Evolutionary conservation across 495 filamentous ascomycete species (phyloP).

Genomic region (Penicillium macrosclerotiorum): DNA sequence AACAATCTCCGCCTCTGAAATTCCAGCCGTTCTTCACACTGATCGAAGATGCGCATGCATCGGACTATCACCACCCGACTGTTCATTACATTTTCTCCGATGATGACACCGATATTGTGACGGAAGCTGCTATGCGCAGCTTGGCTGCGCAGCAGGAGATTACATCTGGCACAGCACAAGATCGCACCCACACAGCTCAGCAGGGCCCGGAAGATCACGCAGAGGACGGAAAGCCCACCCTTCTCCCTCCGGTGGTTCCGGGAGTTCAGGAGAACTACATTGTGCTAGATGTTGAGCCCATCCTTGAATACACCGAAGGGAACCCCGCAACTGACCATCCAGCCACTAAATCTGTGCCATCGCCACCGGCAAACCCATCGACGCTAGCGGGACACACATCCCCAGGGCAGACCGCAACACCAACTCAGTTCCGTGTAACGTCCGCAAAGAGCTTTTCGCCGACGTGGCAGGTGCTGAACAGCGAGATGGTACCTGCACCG

Average conservation of each 20-base stretch:
- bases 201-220: slow-evolving; percentile 11
- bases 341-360: slow-evolving; percentile 19
- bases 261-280: slow-evolving; percentile 44
- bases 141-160: slow-evolving; percentile 35
- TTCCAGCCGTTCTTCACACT: slow-evolving; percentile 56
- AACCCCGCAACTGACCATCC: slow-evolving; percentile 1
- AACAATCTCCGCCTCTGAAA: slow-evolving; percentile 15
- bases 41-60: slow-evolving; percentile 45
- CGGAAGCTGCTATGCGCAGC: slow-evolving; percentile 48
- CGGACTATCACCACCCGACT: slow-evolving; percentile 66
- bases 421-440: slow-evolving; percentile 37
- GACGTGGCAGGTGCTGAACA: slow-evolving; percentile 54
- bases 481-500: slow-evolving; percentile 51
- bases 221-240: slow-evolving; percentile 20
- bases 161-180: slow-evolving; percentile 13
- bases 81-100: slow-evolving; percentile 91
- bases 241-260: slow-evolving; percentile 39
- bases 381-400: not conserved
- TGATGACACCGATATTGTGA: slow-evolving; percentile 65
- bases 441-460: slow-evolving; percentile 49
- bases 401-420: slow-evolving; percentile 32
- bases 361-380: slow-evolving; percentile 15
- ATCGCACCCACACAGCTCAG: slow-evolving; percentile 9
- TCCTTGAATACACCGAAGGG: slow-evolving; percentile 2
- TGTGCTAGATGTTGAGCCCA: slow-evolving; percentile 41